Evolutionary conservation across 2,329 filamentous ascomycete species (phyloP), one percentile per base, ranked within the genome.

Genomic region (Tolypocladium tropicale): DNA sequence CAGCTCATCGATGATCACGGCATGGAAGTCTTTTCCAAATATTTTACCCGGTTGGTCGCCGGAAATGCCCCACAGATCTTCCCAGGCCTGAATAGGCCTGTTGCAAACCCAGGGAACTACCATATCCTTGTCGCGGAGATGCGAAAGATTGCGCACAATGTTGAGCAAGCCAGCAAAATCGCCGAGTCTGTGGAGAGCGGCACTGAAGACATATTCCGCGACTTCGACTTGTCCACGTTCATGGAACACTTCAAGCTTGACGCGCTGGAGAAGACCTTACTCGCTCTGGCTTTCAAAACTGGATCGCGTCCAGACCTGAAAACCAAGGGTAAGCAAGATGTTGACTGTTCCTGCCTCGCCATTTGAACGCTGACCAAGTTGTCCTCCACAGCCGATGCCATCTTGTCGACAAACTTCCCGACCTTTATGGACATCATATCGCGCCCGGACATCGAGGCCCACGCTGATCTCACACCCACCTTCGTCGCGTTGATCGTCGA

Each of bases 1-100:
- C 62, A 96, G 89, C 85, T 97, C 71, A 88, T 97, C 76, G 87
- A 96, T 83, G 92, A 93, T 67, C 87, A 95, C 91, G 92, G 92
- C 70, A 99, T 99, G 93, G 95, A 99, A 80, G 91, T 96, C 70
- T 96, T 92, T 72, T 86, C 90, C 59, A 95, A 92, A 78, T 96
- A 94, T 74, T 95, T 99, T 74, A 86, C 90, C 73, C 90, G 93
- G 74, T 80, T 97, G 70, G 84, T 99, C 68, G 88, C 88, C 73
- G 86, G 87, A 75, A 96, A 96, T 84, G 90, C 92, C 66, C 78
- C 86, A 61, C 87, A 94, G 67, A 94, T 99, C 70, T 97, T 97
- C 70, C 86, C 90, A 53, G 85, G 88, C 60, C 78, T 86, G 55
- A 89, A 83, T 65, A 82, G 90, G 72, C 82, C 83, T 56, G 82